phyloP scores from a whole-genome alignment of 2,329 filamentous ascomycete species.

The Pestalotiopsis sp. region DNA sequence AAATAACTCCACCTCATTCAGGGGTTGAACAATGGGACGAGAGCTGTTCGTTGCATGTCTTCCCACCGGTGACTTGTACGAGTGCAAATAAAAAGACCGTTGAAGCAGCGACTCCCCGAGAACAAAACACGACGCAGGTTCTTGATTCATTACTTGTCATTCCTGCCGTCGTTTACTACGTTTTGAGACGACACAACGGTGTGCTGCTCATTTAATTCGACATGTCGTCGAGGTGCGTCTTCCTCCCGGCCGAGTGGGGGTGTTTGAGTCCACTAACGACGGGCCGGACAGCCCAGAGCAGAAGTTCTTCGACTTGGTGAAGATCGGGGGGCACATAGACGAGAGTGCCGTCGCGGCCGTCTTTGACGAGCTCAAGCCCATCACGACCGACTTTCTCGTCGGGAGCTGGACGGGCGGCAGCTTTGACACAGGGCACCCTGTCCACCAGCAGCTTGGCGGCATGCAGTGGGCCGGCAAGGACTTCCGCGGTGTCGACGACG shows the following conservation, averaged over 20 bases:
- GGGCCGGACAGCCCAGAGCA: neutral
- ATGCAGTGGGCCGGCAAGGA: neutral
- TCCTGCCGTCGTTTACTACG: too few species aligned
- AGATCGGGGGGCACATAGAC: neutral
- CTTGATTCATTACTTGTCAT: too few species aligned
- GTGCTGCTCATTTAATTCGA: too few species aligned
- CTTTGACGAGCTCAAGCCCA: neutral
- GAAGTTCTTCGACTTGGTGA: neutral
- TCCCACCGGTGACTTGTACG: neutral
- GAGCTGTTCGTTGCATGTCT: neutral
- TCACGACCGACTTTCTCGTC: neutral
- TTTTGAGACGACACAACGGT: too few species aligned
- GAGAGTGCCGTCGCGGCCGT: neutral
- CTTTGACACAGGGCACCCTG: neutral
- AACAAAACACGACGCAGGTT: too few species aligned
- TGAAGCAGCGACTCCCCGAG: neutral
- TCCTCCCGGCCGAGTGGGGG: too few species aligned
- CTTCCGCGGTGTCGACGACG: neutral
- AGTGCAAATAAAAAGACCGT: neutral
- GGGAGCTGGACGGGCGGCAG: neutral
- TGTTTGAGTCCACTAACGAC: neutral
- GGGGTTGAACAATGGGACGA: too few species aligned
- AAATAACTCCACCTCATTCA: too few species aligned
- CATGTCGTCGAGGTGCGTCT: too few species aligned
- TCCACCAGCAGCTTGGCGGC: neutral